Evolutionary conservation across 73 alveolate genomes (phyloP).

Genomic region (Paramecium pentaurelia): DNA sequence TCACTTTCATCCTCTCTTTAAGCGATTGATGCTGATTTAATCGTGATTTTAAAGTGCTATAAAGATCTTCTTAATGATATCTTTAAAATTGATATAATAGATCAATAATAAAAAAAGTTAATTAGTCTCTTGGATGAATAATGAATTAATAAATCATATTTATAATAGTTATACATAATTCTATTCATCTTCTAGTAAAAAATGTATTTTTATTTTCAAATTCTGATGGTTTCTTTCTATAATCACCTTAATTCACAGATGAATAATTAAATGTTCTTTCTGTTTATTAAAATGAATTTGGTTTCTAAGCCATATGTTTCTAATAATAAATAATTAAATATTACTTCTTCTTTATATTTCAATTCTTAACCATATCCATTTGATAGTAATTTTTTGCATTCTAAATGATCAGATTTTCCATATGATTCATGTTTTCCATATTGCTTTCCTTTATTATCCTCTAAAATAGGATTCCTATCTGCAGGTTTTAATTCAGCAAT

Average conservation of each 20-base stretch:
- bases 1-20: background rate
- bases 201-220: background rate
- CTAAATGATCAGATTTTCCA: background rate
- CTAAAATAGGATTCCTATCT: conserved; percentile 19
- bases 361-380: conserved; percentile 27
- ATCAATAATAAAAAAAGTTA: background rate
- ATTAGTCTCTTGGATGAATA: conserved; percentile 10
- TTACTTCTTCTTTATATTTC: conserved; percentile 12
- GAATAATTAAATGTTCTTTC: background rate
- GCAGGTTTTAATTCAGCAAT: background rate
- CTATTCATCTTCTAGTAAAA: background rate
- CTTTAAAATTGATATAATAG: background rate
- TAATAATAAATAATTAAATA: background rate
- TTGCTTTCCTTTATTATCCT: background rate
- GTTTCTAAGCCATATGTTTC: background rate
- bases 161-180: background rate
- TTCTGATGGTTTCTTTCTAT: conserved; percentile 25
- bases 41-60: background rate
- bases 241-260: background rate
- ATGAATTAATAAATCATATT: background rate
- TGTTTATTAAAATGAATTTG: background rate
- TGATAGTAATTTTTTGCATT: background rate
- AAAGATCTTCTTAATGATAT: conserved; percentile 20
- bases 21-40: background rate
- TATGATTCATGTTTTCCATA: conserved; percentile 11